These are phyloP conservation scores for Colletotrichum sp. DNA, from an alignment of 2,329 filamentous ascomycete species.

Conservation along the genomic window DNA sequence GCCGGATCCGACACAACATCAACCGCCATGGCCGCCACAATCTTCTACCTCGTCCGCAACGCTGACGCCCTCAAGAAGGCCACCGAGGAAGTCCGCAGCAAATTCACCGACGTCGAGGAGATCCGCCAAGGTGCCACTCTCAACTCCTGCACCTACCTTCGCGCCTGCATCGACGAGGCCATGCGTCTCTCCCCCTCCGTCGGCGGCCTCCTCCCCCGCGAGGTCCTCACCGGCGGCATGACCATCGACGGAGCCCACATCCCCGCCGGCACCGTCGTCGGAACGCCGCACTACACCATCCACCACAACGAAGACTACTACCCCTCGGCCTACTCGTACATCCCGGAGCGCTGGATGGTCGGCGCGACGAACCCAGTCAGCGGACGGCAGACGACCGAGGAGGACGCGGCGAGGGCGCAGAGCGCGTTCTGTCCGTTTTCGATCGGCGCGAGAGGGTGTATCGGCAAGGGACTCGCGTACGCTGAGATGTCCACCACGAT, in stretches of 20 bases:
- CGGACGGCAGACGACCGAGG: slow-evolving; percentile 47
- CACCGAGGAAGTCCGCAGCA: slow-evolving; percentile 55
- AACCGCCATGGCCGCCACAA: slow-evolving; percentile 66
- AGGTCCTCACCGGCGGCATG: slow-evolving; percentile 61
- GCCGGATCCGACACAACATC: slow-evolving; percentile 76
- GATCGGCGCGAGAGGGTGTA: slow-evolving; percentile 72
- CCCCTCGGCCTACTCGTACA: slow-evolving; percentile 61
- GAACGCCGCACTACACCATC: slow-evolving; percentile 70
- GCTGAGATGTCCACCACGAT: slow-evolving; percentile 69
- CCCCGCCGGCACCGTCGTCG: slow-evolving; percentile 67
- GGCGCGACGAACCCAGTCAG: slow-evolving; percentile 45
- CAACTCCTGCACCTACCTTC: slow-evolving; percentile 60
- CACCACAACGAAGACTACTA: slow-evolving; percentile 72
- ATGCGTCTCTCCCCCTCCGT: slow-evolving; percentile 69
- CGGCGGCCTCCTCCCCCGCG: slow-evolving; percentile 63
- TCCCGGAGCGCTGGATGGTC: slow-evolving; percentile 70
- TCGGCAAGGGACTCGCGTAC: slow-evolving; percentile 74
- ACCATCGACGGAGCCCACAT: slow-evolving; percentile 58
- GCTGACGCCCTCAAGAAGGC: slow-evolving; percentile 50
- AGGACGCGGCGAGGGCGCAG: slow-evolving; percentile 61
- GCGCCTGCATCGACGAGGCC: slow-evolving; percentile 69
- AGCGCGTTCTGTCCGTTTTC: slow-evolving; percentile 78
- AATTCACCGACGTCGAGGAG: slow-evolving; percentile 58
- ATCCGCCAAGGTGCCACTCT: slow-evolving; percentile 58
- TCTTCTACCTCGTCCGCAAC: slow-evolving; percentile 67